Evolutionary conservation across 2,329 filamentous ascomycete species (phyloP).

Genomic region (Colletotrichum destructivum): DNA sequence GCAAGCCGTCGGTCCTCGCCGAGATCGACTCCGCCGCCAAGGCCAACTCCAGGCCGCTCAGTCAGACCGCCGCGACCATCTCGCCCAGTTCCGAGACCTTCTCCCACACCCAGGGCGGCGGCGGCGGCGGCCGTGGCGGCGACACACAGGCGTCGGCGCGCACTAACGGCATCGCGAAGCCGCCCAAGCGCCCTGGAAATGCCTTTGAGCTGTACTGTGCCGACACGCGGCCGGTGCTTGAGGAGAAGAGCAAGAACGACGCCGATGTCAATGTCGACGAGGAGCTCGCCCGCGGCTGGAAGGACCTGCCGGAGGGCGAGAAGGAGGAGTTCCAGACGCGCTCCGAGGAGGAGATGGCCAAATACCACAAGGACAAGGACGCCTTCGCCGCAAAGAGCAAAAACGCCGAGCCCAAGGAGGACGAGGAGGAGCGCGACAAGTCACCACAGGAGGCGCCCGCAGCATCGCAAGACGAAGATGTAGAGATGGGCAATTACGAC

Average conservation of each 20-base stretch:
- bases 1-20: constrained; percentile 69
- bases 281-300: constrained; percentile 70
- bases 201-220: constrained; percentile 71
- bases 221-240: constrained; percentile 62
- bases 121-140: constrained; percentile 2
- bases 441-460: constrained; percentile 43
- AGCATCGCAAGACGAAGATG: constrained; percentile 61
- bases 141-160: constrained; percentile 51
- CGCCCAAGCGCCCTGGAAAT: constrained; percentile 60
- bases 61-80: constrained; percentile 61
- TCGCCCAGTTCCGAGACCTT: constrained; percentile 69
- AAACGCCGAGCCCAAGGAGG: constrained; percentile 43
- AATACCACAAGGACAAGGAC: constrained; percentile 62
- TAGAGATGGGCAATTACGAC: constrained; percentile 65
- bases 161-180: constrained; percentile 59
- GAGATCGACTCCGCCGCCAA: constrained; percentile 59
- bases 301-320: constrained; percentile 64
- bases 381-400: constrained; percentile 44
- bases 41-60: constrained; percentile 58
- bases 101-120: constrained; percentile 61
- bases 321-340: constrained; percentile 65
- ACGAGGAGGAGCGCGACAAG: constrained; percentile 45
- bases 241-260: constrained; percentile 60
- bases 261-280: constrained; percentile 62
- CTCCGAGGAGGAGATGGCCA: constrained; percentile 56